phyloP scores from a whole-genome alignment of 2,329 filamentous ascomycete genomes.

The Geosmithia flava region DNA sequence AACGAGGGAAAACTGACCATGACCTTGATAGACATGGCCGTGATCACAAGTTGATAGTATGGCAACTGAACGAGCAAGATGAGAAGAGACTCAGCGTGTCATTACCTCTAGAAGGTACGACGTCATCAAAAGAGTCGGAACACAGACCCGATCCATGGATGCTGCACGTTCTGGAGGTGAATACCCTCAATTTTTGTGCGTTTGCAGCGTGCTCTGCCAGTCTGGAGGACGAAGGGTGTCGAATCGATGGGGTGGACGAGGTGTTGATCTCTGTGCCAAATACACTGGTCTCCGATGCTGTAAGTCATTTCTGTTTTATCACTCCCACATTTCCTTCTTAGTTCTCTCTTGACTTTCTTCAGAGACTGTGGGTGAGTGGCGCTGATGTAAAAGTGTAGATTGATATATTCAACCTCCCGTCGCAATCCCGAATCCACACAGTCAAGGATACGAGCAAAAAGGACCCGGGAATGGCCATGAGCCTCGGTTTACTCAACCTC shows the following conservation, averaged over 20 bases:
- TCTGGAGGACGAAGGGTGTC: conserved; percentile 13
- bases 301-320: background rate
- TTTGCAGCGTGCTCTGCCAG: conserved; percentile 47
- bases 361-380: no score
- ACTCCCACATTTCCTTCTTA: no score
- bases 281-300: conserved; percentile 56
- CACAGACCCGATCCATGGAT: conserved; percentile 60
- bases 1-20: background rate
- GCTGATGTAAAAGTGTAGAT: conserved; percentile 29
- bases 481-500: conserved; percentile 48
- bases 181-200: conserved; percentile 90
- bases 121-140: conserved; percentile 16
- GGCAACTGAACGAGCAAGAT: conserved; percentile 54
- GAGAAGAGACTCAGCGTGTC: conserved; percentile 53
- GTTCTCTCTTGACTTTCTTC: no score
- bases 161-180: conserved; percentile 72
- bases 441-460: conserved; percentile 26
- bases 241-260: conserved; percentile 7
- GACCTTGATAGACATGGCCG: conserved; percentile 59
- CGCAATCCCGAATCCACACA: conserved; percentile 53
- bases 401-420: conserved; percentile 75
- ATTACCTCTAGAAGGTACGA: conserved; percentile 56
- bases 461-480: conserved; percentile 79
- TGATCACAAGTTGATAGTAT: conserved; percentile 77
- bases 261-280: conserved; percentile 73